Evolutionary conservation across 805 yeast genomes (phyloP).

Genomic region (Metschnikowia picachoensis): DNA sequence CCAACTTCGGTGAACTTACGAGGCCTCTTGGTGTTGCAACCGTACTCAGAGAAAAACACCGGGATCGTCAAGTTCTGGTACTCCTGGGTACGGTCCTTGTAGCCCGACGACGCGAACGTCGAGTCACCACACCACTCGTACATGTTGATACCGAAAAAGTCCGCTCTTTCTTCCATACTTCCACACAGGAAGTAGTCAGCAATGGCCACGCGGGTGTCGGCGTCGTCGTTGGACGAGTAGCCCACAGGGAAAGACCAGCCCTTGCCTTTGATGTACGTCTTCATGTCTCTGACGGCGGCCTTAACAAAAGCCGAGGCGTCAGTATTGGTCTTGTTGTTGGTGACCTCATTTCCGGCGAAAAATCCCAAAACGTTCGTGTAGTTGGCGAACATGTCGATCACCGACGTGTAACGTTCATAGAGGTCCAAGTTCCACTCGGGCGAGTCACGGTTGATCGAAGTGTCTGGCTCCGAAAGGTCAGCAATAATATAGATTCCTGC

Average conservation of each 20-base stretch:
- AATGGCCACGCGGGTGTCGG: slow-evolving; percentile 68
- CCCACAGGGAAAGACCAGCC: slow-evolving; percentile 77
- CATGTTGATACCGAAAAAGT: slow-evolving; percentile 82
- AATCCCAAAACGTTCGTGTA: slow-evolving; percentile 86
- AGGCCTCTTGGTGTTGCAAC: slow-evolving; percentile 73
- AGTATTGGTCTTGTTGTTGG: slow-evolving; percentile 78
- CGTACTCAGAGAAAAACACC: slow-evolving; percentile 82
- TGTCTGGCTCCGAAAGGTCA: slow-evolving; percentile 61
- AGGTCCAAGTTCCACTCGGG: slow-evolving; percentile 77
- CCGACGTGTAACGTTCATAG: slow-evolving; percentile 73
- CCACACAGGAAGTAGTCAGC: slow-evolving; percentile 91
- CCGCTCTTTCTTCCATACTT: slow-evolving; percentile 56
- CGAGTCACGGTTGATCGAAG: slow-evolving; percentile 68
- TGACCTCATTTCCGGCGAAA: slow-evolving; percentile 97
- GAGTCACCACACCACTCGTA: slow-evolving; percentile 83
- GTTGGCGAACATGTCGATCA: slow-evolving; percentile 72
- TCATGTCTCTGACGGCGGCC: slow-evolving; percentile 91
- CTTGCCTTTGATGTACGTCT: slow-evolving; percentile 62
- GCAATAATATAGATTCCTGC: slow-evolving; percentile 45
- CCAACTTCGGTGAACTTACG: slow-evolving; percentile 74
- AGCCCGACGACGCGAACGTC: slow-evolving; percentile 60
- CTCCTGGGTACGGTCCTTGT: slow-evolving; percentile 65
- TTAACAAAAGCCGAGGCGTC: slow-evolving; percentile 91
- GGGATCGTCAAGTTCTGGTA: slow-evolving; percentile 74
- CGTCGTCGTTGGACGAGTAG: slow-evolving; percentile 87